Conservation (phyloP, 306 rosid species). For the Pyrus pyrifolia region DNA sequence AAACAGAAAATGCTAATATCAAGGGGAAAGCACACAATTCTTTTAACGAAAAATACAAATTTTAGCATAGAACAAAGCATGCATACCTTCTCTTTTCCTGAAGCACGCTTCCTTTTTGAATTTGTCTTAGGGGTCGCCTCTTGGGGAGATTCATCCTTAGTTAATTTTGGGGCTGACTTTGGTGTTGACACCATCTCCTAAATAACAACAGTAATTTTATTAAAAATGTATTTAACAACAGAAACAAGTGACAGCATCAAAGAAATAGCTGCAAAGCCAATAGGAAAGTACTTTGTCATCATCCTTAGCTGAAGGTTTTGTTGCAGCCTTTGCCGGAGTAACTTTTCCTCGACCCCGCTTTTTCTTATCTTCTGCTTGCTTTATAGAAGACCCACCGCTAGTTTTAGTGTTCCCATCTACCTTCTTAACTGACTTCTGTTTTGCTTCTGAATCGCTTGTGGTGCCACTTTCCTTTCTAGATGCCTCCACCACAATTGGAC, state of each 20-base stretch:
- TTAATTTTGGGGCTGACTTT: conserved; percentile 38
- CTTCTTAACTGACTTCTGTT: conserved; percentile 50
- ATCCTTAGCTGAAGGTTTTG: conserved; percentile 40
- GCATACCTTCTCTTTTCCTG: conserved; percentile 56
- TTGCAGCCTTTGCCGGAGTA: conserved; percentile 24
- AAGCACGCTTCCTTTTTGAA: conserved; percentile 65
- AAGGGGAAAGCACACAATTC: neutral
- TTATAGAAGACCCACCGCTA: conserved; percentile 40
- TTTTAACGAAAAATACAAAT: neutral
- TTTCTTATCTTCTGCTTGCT: conserved; percentile 46
- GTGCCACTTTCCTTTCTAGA: conserved; percentile 39
- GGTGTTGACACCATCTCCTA: conserved; percentile 43
- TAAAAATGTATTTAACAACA: neutral
- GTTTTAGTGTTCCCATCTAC: conserved; percentile 36
- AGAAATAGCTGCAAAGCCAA: neutral
- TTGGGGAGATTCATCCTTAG: conserved; percentile 31
- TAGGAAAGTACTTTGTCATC: conserved; percentile 42
- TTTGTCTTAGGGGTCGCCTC: conserved; percentile 51
- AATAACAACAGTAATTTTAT: conserved; percentile 7
- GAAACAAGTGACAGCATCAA: neutral
- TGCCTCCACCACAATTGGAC: conserved; percentile 29
- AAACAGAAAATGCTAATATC: neutral
- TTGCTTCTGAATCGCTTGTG: conserved; percentile 44
- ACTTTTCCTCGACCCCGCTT: conserved; percentile 37
- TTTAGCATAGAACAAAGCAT: neutral